Evolutionary conservation across 371 early-diverging fungal species (phyloP), one percentile per base, ranked within the genome.

Genomic region (Mortierella sp.): DNA sequence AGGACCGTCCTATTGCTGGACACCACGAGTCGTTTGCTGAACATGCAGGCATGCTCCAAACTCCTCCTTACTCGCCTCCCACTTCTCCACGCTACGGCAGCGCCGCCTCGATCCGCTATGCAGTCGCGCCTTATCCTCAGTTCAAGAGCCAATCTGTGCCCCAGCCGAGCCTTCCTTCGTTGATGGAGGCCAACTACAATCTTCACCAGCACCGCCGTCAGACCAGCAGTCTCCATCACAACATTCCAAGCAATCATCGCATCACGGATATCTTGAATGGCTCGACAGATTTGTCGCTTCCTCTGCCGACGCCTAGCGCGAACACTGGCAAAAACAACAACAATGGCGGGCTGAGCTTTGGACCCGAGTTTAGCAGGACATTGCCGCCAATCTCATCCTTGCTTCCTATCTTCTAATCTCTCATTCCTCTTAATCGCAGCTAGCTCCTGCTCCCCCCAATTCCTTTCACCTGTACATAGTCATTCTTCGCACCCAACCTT

Each of bases 291-390:
- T 48, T 76, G 69, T 76, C 82, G 54, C 87, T 85, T 45, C 83
- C 85, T 51, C 72, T 84, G 44, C 85, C 85, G 17, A 79, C 83
- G 14, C 59, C 82, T 21, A 83, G 84, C 24, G 43, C 67, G 9
- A 53, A 58, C 34, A 79, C 64, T 45, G 63, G 57, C 28, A 70
- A 73, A 24, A 71, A 59, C 54, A 68, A 54, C 53, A 47, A 40
- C 64, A 59, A 31, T 21, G 74, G 61, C 51, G 55, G 55, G 17
- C 63, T 47, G 44, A 56, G 67, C 40, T 66, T 61, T 46, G 76
- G 74, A 59, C 48, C 74, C 41, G 74, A 74, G 40, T 67, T 59
- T 49, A 48, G 68, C 50, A 63, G 76, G 60, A 68, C 68, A 24
- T 56, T 76, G 57, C 76, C 76, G 31, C 76, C 76, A 7, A 76